phyloP scores from a whole-genome alignment of 331 rosid species.

The Arachis monticola region DNA sequence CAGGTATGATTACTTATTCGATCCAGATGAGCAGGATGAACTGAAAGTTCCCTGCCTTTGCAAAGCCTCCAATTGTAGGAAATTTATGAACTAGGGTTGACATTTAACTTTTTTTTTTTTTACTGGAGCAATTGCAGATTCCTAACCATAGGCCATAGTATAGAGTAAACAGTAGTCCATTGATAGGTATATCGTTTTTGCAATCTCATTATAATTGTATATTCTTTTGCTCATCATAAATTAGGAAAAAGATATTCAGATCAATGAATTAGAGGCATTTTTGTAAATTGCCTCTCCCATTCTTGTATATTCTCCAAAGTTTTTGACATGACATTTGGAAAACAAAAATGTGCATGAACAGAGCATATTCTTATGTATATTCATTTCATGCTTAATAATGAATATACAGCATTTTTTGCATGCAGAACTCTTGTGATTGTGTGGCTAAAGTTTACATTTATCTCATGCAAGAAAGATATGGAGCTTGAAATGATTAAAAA shows the following conservation, averaged over 20 bases:
- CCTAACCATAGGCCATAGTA: conserved; percentile 33
- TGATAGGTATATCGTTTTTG: conserved; percentile 4
- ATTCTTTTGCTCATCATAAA: conserved; percentile 40
- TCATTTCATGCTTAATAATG: neutral
- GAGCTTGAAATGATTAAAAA: no score
- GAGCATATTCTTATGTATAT: neutral
- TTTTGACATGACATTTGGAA: neutral
- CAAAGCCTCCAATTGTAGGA: conserved; percentile 76
- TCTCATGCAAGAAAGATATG: no score
- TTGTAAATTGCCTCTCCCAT: conserved; percentile 30
- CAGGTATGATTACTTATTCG: conserved; percentile 97
- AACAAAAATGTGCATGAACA: neutral
- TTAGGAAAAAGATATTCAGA: conserved; percentile 39
- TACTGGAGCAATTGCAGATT: conserved; percentile 41
- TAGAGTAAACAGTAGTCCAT: conserved; percentile 33
- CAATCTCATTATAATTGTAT: conserved; percentile 37
- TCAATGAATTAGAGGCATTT: conserved; percentile 46
- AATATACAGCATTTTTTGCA: neutral
- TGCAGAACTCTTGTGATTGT: neutral
- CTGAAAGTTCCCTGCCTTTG: conserved; percentile 92
- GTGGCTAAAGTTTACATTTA: neutral
- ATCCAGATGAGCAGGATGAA: conserved; percentile 86
- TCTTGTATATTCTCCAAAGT: conserved; percentile 24
- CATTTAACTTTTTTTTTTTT: conserved; percentile 37
- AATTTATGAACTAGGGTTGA: conserved; percentile 74